A percentile compares a stretch with the other conserved stretches of the same genome.
Evolutionary conservation across 805 yeast genomes (phyloP).

Genomic region (Candida boidinii): DNA sequence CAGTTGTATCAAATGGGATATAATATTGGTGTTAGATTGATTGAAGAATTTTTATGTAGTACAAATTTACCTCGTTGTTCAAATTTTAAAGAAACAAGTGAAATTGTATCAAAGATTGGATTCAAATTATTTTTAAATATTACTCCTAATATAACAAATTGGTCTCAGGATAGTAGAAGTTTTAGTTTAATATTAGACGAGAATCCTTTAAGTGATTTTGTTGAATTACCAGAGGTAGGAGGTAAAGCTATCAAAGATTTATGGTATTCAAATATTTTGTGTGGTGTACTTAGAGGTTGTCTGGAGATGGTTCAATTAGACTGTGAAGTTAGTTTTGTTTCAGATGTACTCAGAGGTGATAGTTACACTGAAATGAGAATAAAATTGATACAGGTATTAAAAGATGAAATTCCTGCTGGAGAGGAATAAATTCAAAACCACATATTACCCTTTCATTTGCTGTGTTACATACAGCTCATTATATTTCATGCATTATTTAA

Average conservation of each 20-base stretch:
- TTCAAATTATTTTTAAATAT: conserved; percentile 85
- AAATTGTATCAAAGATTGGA: conserved; percentile 76
- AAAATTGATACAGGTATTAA: conserved; percentile 59
- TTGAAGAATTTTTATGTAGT: conserved; percentile 88
- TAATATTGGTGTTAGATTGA: conserved; percentile 82
- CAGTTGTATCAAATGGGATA: conserved; percentile 93
- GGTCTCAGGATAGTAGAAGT: conserved; percentile 69
- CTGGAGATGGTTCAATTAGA: conserved; percentile 94
- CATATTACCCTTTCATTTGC: too few relatives aligned
- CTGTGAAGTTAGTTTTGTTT: conserved; percentile 71
- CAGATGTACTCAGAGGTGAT: conserved; percentile 79
- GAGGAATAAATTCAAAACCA: conserved; percentile 48
- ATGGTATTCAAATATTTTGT: conserved; percentile 88
- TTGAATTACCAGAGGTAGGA: conserved; percentile 85
- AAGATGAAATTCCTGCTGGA: conserved; percentile 96
- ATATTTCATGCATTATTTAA: neutral
- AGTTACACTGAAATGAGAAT: conserved; percentile 72
- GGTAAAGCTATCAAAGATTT: conserved; percentile 59
- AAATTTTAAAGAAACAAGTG: conserved; percentile 78
- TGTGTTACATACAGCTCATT: neutral
- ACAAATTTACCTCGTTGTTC: conserved; percentile 81
- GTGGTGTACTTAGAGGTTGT: conserved; percentile 88
- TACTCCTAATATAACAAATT: conserved; percentile 54
- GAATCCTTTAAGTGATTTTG: conserved; percentile 92
- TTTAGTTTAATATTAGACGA: conserved; percentile 70